These are phyloP conservation scores for Astraeus odoratus DNA, from an alignment of 768 basidiomycete species.

Conservation along the genomic window DNA sequence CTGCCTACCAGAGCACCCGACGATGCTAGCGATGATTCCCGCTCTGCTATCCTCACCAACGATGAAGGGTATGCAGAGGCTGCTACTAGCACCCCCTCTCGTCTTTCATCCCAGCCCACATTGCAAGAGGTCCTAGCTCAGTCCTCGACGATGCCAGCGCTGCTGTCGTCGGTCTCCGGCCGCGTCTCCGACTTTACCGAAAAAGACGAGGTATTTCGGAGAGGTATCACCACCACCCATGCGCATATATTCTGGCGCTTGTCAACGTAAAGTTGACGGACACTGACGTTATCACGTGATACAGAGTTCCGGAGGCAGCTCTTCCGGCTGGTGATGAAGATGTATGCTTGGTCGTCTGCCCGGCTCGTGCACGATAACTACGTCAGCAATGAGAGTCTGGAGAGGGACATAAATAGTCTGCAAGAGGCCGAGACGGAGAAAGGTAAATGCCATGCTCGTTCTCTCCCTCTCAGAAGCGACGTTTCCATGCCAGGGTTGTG, in stretches of 20 bases:
- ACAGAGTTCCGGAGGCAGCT: slow-evolving; percentile 20
- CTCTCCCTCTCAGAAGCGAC: slow-evolving; percentile 12
- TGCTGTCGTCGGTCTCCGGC: slow-evolving; percentile 10
- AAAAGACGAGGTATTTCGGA: slow-evolving; percentile 13
- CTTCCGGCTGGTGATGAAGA: slow-evolving; percentile 8
- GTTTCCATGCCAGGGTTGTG: slow-evolving; percentile 19
- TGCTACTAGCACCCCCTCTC: not conserved
- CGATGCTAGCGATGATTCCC: not conserved
- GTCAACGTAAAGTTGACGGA: slow-evolving; percentile 2
- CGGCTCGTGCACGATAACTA: slow-evolving; percentile 15
- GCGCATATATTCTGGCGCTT: slow-evolving; percentile 20
- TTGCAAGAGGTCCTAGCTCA: slow-evolving; percentile 19
- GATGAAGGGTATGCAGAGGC: not conserved
- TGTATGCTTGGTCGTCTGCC: slow-evolving; percentile 23
- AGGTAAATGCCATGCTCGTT: slow-evolving; percentile 24
- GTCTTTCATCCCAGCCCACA: slow-evolving; percentile 1
- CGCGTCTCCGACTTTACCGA: slow-evolving; percentile 11
- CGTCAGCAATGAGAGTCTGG: slow-evolving; percentile 8
- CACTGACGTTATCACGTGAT: not conserved
- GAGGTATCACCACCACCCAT: slow-evolving; percentile 14
- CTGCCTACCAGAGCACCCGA: no score
- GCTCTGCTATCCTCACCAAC: not conserved
- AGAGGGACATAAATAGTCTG: slow-evolving; percentile 12
- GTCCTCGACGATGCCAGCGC: slow-evolving; percentile 13
- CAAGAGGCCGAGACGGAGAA: slow-evolving; percentile 20